Percentiles rank a stretch among this genome's conserved stretches.
These are phyloP conservation scores for Russula olivacea DNA, from an alignment of 768 basidiomycete genomes.

Conservation along the genomic window DNA sequence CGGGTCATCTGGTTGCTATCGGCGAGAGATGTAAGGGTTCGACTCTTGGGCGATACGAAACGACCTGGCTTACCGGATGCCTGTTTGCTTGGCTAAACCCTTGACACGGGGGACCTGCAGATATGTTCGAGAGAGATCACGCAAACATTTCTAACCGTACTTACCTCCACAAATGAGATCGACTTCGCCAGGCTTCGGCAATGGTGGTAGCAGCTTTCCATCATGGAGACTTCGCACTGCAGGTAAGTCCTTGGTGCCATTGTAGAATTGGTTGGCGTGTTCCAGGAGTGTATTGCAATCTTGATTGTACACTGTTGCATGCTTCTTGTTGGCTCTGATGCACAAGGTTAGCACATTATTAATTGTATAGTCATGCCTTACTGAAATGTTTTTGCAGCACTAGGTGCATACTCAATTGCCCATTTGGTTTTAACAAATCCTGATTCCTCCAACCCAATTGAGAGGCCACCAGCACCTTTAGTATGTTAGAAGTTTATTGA, in stretches of 20 bases:
- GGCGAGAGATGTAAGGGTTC: not conserved
- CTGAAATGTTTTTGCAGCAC: conserved; percentile 62
- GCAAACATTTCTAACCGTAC: conserved; percentile 18
- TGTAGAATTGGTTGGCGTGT: conserved; percentile 46
- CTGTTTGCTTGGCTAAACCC: conserved; percentile 64
- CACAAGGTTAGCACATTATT: not conserved
- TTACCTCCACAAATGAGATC: conserved; percentile 72
- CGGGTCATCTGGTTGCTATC: conserved; percentile 53
- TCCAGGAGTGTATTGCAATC: conserved; percentile 55
- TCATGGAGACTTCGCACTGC: conserved; percentile 39
- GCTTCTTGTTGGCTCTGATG: conserved; percentile 54
- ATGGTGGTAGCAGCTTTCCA: conserved; percentile 34
- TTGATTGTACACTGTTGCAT: conserved; percentile 56
- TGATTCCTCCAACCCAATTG: conserved; percentile 58
- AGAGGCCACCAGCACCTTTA: conserved; percentile 69
- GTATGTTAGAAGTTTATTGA: not conserved
- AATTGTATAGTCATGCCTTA: conserved; percentile 30
- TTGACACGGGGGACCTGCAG: conserved; percentile 68
- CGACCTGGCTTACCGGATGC: conserved; percentile 39
- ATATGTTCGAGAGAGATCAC: not conserved
- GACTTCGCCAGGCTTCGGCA: conserved; percentile 56
- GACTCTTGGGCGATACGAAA: not conserved
- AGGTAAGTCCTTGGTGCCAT: conserved; percentile 37
- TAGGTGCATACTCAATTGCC: conserved; percentile 60
- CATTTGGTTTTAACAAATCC: conserved; percentile 58